Evolutionary conservation across 108 stramenopile species (phyloP).

Genomic region (Fragilariopsis cylindrus): DNA sequence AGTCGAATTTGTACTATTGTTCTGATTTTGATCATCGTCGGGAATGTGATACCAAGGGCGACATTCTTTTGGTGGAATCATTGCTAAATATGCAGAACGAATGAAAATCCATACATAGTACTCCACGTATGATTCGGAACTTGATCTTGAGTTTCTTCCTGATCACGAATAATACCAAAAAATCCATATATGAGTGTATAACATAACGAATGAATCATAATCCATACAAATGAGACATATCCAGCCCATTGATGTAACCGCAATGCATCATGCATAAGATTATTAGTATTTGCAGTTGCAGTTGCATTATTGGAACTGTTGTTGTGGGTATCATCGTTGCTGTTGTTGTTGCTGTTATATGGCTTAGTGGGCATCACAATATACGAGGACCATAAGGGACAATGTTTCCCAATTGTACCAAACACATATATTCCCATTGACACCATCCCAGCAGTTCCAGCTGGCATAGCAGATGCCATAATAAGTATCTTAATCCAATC

Average conservation of each 20-base stretch:
- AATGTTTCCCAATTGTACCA: neutral
- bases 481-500: neutral
- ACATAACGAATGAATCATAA: neutral
- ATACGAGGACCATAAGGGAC: neutral
- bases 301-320: neutral
- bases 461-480: neutral
- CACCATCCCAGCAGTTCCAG: constrained; percentile 3
- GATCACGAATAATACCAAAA: neutral
- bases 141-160: neutral
- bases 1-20: too few relatives aligned
- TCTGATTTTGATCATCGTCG: neutral
- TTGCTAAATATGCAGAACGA: neutral
- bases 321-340: neutral
- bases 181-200: neutral
- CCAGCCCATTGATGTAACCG: constrained; percentile 7
- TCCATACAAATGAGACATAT: neutral
- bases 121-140: too few relatives aligned
- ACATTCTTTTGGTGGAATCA: neutral
- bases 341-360: neutral
- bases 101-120: neutral
- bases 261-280: neutral
- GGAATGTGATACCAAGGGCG: neutral
- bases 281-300: neutral
- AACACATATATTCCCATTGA: neutral
- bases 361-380: neutral